These are phyloP conservation scores for Paxillus ammoniavirescens DNA, from an alignment of 768 basidiomycete species.

Conservation along the genomic window DNA sequence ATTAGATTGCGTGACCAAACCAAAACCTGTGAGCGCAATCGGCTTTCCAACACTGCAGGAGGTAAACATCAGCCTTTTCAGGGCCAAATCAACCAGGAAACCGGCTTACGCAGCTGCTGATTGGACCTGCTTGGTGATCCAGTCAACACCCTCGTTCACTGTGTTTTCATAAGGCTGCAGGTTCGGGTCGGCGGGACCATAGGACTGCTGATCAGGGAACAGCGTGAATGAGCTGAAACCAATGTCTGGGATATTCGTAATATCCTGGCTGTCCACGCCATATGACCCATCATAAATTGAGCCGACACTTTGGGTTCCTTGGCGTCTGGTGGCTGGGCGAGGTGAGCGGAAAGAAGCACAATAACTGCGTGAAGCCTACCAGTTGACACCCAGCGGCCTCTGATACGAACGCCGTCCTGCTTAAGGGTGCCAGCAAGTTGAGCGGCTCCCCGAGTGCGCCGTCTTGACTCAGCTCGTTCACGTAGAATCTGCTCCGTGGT, in stretches of 20 bases:
- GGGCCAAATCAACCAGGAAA: background rate
- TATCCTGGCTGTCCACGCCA: conserved; percentile 68
- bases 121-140: conserved; percentile 53
- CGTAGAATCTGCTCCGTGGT: conserved; percentile 47
- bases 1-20: conserved; percentile 59
- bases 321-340: conserved; percentile 45
- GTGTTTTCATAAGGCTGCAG: conserved; percentile 52
- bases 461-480: conserved; percentile 47
- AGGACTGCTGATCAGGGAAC: conserved; percentile 67
- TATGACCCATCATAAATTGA: conserved; percentile 59
- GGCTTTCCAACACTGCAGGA: conserved; percentile 53
- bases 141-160: conserved; percentile 48
- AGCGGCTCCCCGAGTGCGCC: conserved; percentile 39
- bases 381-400: conserved; percentile 61
- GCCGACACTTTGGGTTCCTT: conserved; percentile 42
- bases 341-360: conserved; percentile 1
- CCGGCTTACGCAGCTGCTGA: conserved; percentile 41
- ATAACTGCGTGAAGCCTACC: conserved; percentile 30
- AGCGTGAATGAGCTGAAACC: conserved; percentile 60
- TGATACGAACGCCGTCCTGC: conserved; percentile 45
- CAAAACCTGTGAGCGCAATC: conserved; percentile 50
- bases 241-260: conserved; percentile 53
- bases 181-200: conserved; percentile 47
- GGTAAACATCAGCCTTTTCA: conserved; percentile 4
- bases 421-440: conserved; percentile 32